Conservation (phyloP, 805 yeast species). For the Groenewaldozyma tartarivorans region DNA sequence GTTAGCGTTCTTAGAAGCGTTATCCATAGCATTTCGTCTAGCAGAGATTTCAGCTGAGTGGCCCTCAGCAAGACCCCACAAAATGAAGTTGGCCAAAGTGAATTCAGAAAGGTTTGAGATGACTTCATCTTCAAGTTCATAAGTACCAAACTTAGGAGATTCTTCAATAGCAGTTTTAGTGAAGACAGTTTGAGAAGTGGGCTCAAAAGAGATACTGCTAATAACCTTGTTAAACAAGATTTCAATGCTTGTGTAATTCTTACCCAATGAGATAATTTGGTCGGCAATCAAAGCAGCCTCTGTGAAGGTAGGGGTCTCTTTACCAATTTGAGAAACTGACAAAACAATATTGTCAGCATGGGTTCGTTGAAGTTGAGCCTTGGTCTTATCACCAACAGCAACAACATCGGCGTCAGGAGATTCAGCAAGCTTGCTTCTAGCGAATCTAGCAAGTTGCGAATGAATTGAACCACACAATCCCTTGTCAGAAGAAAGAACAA, state of each 20-base stretch:
- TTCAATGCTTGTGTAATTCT: constrained; percentile 62
- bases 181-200: constrained; percentile 58
- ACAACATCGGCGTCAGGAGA: constrained; percentile 68
- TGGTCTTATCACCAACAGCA: constrained; percentile 90
- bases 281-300: constrained; percentile 88
- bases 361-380: constrained; percentile 80
- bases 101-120: constrained; percentile 56
- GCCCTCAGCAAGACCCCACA: constrained; percentile 93
- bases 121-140: constrained; percentile 62
- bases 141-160: constrained; percentile 78
- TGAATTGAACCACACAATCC: constrained; percentile 99
- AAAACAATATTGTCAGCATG: constrained; percentile 58
- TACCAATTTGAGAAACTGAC: constrained; percentile 86
- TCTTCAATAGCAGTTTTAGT: constrained; percentile 62
- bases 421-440: constrained; percentile 57
- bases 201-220: constrained; percentile 85
- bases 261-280: constrained; percentile 54
- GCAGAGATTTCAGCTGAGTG: constrained; percentile 97
- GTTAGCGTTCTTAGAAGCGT: constrained; percentile 98
- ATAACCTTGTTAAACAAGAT: constrained; percentile 81
- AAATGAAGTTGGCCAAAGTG: constrained; percentile 80
- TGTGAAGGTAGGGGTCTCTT: constrained; percentile 87
- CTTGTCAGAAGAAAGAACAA: constrained; percentile 92
- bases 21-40: constrained; percentile 99
- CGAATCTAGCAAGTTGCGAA: constrained; percentile 84